Evolutionary conservation across 2,329 filamentous ascomycete species (phyloP).

Genomic region (Knufia petricola): DNA sequence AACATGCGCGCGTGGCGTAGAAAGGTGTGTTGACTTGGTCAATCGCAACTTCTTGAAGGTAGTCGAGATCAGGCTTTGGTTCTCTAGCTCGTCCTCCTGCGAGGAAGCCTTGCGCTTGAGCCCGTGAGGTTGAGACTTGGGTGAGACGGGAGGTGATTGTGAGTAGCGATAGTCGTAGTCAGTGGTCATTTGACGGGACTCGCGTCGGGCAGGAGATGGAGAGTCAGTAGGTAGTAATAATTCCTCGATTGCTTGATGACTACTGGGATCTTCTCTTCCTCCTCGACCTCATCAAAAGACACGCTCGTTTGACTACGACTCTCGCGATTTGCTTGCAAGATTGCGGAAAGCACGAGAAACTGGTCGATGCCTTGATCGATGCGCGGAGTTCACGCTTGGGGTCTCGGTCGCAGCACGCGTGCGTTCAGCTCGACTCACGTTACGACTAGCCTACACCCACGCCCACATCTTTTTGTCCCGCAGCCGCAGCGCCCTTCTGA

Average conservation of each 20-base stretch:
- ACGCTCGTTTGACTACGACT: background rate
- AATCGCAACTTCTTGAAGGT: constrained; percentile 9
- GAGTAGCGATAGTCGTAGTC: constrained; percentile 6
- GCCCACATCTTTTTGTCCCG: constrained; percentile 1
- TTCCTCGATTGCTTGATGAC: background rate
- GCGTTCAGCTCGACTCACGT: background rate
- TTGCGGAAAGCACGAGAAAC: too few relatives aligned
- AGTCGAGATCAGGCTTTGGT: background rate
- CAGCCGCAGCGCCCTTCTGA: background rate
- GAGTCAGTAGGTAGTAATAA: too few relatives aligned
- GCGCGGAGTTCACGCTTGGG: background rate
- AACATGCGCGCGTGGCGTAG: background rate
- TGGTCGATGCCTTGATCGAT: background rate
- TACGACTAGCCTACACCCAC: background rate
- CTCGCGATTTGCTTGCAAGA: background rate
- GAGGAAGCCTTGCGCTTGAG: constrained; percentile 8
- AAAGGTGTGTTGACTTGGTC: background rate
- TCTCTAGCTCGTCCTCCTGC: constrained; percentile 6
- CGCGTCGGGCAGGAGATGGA: background rate
- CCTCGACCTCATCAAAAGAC: background rate
- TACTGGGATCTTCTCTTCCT: background rate
- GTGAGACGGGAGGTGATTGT: constrained; percentile 7
- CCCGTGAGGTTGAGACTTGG: constrained; percentile 6
- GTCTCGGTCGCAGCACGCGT: background rate
- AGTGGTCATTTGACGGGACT: constrained; percentile 6